These are phyloP conservation scores for Kluyveromyces wickerhamii DNA, from an alignment of 805 yeast genomes.

Conservation along the genomic window DNA sequence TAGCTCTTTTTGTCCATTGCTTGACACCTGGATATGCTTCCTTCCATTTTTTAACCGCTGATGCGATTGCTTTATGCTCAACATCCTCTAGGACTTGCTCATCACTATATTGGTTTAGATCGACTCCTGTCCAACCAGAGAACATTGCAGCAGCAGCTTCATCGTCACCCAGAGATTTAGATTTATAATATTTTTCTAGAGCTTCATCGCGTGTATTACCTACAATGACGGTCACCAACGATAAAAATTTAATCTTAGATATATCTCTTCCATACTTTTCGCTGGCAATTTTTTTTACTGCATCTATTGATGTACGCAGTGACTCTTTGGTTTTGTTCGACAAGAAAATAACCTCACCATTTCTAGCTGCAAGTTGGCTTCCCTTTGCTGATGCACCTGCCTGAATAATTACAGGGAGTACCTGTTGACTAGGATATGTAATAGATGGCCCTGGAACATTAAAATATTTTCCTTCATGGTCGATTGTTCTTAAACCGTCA, in stretches of 20 bases:
- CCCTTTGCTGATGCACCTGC: slow-evolving; percentile 35
- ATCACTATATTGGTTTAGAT: slow-evolving; percentile 29
- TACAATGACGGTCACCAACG: slow-evolving; percentile 29
- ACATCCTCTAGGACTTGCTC: slow-evolving; percentile 29
- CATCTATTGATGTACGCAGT: slow-evolving; percentile 25
- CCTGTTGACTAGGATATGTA: slow-evolving; percentile 33
- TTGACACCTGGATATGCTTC: slow-evolving; percentile 22
- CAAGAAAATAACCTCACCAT: slow-evolving; percentile 36
- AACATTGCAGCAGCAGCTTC: slow-evolving; percentile 37
- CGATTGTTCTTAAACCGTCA: slow-evolving; percentile 29
- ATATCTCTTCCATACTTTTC: slow-evolving; percentile 29
- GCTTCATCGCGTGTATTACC: slow-evolving; percentile 37
- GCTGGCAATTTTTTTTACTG: slow-evolving; percentile 26
- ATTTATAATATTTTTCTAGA: slow-evolving; percentile 24
- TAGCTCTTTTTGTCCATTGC: slow-evolving; percentile 11
- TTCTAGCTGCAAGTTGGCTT: slow-evolving; percentile 32
- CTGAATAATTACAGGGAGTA: slow-evolving; percentile 35
- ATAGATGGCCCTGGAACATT: slow-evolving; percentile 34
- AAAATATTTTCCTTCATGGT: slow-evolving; percentile 32
- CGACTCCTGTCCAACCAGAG: slow-evolving; percentile 37
- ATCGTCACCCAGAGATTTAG: slow-evolving; percentile 23
- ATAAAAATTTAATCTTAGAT: slow-evolving; percentile 31
- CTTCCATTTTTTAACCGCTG: slow-evolving; percentile 31
- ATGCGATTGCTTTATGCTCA: slow-evolving; percentile 29
- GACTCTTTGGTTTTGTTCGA: slow-evolving; percentile 26